Evolutionary conservation across 805 yeast species (phyloP), one percentile per base, ranked within the genome.

Genomic region (Pichia californica): DNA sequence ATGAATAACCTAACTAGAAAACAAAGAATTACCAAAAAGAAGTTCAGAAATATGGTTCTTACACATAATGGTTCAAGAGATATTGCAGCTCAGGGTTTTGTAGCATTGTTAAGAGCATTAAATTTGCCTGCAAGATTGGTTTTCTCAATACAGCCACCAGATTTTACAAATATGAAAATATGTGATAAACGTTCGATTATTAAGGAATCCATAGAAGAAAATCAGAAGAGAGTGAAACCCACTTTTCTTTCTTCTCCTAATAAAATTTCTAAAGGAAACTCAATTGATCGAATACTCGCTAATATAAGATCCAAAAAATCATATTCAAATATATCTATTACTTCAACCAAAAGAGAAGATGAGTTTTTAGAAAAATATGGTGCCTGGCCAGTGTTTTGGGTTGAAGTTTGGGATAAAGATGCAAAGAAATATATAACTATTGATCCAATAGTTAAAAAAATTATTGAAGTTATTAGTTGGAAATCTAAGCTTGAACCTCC

Each of bases 101-200:
- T 88, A 14, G 77, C 85, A 0, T 54, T 91, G 1, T 59, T 88
- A 35, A 64, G 98, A 49, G 70, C 93, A 1, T 62, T 84, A 11
- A 84, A 83, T 1, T 65, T 93, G 11, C 73, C 79, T 33, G 80
- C 91, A 1, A 68, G 99, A 36, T 63, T 93, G 23, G 79, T 88
- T 0, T 81, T 82, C 53, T 89, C 96, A 0, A 56, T 89, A 27
- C 99, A 93, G 57, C 93, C 96, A 0, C 89, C 96, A 0, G 96
- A 93, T 58, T 85, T 80, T 51, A 81, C 88, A 0, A 64, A 64
- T 43, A 50, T 57, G 40, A 49, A 58, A 23, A 45, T 41, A 44
- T 44, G 49, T 31, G 36, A 40, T 25, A 34, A 35, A 15, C 14
- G 21, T 10, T 38, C 44, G 25, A 55, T 55, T 25, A 41, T 36